These are phyloP conservation scores for Hyphopichia homilentoma DNA, from an alignment of 805 yeast genomes.

Conservation along the genomic window DNA sequence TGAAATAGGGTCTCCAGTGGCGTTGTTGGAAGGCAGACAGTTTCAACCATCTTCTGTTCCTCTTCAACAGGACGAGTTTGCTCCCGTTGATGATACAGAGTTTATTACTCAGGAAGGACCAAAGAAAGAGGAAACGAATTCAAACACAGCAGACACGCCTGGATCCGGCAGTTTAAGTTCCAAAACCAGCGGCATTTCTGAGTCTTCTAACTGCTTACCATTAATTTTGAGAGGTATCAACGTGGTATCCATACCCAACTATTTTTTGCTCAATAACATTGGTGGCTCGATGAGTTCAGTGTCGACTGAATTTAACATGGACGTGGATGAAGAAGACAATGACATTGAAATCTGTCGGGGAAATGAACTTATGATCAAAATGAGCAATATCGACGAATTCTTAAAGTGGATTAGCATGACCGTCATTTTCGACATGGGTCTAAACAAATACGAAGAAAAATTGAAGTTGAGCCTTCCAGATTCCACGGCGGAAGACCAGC, in stretches of 20 bases:
- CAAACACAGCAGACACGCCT: constrained; percentile 2
- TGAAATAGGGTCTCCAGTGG: no score
- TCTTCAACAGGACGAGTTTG: no score
- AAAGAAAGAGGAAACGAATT: constrained; percentile 1
- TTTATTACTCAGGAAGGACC: no score
- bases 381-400: constrained; percentile 27
- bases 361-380: constrained; percentile 27
- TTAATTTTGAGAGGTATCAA: constrained; percentile 64
- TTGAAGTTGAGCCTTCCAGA: constrained; percentile 8
- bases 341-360: constrained; percentile 26
- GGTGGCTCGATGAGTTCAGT: constrained; percentile 11
- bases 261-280: constrained; percentile 39
- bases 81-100: no score
- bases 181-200: constrained; percentile 15
- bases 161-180: no score
- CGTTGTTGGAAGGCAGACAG: no score
- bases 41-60: no score
- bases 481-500: background rate
- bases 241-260: constrained; percentile 56
- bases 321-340: constrained; percentile 30
- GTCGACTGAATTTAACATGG: constrained; percentile 28
- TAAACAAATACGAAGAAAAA: constrained; percentile 12
- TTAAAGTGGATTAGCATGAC: constrained; percentile 40
- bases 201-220: constrained; percentile 60
- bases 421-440: constrained; percentile 34